Conservation (phyloP, 1,284 basidiomycete species). For the Rhodotorula sp. region DNA sequence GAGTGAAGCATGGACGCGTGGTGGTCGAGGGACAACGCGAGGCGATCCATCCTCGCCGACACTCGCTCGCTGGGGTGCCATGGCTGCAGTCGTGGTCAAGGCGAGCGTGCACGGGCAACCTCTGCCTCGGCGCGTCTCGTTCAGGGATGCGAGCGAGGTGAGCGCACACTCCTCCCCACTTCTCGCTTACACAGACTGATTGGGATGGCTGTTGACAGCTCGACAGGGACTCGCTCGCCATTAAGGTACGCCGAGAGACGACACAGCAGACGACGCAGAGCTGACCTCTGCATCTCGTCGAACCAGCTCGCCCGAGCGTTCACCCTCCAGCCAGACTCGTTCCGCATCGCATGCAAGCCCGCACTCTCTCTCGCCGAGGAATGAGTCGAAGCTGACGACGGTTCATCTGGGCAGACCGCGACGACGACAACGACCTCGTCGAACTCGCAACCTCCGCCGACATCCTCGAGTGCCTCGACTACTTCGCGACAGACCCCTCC, state of each 20-base stretch:
- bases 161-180: not conserved
- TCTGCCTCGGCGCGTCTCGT: not conserved
- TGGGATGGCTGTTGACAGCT: no score
- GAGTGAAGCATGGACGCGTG: not conserved
- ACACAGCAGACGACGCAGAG: not conserved
- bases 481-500: conserved; percentile 12
- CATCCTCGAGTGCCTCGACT: conserved; percentile 18
- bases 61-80: no score
- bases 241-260: not conserved
- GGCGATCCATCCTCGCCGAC: not conserved
- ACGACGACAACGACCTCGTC: conserved; percentile 29
- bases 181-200: not conserved
- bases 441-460: conserved; percentile 12
- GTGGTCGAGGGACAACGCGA: not conserved
- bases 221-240: no score
- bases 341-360: conserved; percentile 15
- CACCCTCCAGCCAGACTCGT: conserved; percentile 12
- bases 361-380: no score
- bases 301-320: conserved; percentile 17
- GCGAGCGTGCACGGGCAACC: not conserved
- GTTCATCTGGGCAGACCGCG: conserved; percentile 21
- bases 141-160: not conserved
- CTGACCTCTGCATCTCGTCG: not conserved
- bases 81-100: not conserved
- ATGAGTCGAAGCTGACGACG: no score